Evolutionary conservation across 2,329 filamentous ascomycete species (phyloP).

Genomic region (Colletotrichum gloeosporioides): DNA sequence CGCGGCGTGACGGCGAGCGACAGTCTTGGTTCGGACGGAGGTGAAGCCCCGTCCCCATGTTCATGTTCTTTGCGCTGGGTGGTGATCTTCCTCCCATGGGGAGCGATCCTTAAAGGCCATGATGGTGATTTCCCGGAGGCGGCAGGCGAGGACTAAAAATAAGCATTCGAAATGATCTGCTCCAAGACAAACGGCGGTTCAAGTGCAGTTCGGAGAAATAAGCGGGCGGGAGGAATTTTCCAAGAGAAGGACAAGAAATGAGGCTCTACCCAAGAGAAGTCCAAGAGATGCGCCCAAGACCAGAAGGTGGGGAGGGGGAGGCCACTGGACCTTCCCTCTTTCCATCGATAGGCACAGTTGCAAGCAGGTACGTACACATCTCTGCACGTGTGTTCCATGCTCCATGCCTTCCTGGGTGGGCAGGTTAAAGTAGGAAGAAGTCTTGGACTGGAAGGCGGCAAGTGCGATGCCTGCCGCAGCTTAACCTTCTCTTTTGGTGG

Average conservation of each 20-base stretch:
- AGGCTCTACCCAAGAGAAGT: constrained; percentile 8
- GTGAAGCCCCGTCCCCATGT: neutral
- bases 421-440: neutral
- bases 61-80: neutral
- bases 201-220: neutral
- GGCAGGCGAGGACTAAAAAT: neutral
- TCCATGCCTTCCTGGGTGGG: neutral
- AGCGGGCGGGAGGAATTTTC: neutral
- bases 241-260: constrained; percentile 13
- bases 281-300: constrained; percentile 16
- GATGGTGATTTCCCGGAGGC: neutral
- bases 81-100: neutral
- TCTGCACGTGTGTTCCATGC: neutral
- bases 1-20: neutral
- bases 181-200: neutral
- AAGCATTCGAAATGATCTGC: constrained; percentile 9
- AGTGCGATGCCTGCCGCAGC: neutral
- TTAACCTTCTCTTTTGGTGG: neutral
- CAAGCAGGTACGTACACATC: neutral
- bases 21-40: constrained; percentile 12
- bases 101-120: neutral
- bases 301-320: neutral
- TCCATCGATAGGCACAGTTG: neutral
- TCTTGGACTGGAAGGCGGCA: neutral
- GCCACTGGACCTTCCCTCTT: neutral